Percentiles rank a stretch among this genome's conserved stretches.
phyloP scores from a whole-genome alignment of 2,329 filamentous ascomycete species.

The Aspergillus sp. region DNA sequence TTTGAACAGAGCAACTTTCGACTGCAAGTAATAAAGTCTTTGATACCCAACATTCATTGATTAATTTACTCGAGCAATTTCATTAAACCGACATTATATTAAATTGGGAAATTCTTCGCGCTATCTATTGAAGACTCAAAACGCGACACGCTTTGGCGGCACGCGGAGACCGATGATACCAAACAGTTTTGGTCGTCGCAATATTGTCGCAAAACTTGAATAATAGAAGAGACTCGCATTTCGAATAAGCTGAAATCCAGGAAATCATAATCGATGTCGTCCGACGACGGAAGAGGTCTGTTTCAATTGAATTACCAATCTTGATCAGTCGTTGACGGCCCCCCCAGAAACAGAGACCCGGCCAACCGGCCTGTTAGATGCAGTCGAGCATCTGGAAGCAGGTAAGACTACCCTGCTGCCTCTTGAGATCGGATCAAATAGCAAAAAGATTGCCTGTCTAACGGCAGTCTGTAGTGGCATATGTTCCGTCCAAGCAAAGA shows the following conservation, averaged over 20 bases:
- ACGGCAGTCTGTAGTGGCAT: constrained; percentile 23
- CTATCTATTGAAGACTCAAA: too few species aligned
- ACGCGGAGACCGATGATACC: not conserved
- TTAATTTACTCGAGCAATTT: too few species aligned
- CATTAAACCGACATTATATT: too few species aligned
- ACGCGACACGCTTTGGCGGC: constrained; percentile 7
- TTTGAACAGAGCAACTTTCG: too few species aligned
- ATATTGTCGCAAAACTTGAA: too few species aligned
- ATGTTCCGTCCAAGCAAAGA: constrained; percentile 60
- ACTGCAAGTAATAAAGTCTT: too few species aligned
- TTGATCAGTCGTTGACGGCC: not conserved
- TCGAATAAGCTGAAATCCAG: too few species aligned
- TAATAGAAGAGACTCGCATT: too few species aligned
- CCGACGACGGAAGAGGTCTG: constrained; percentile 12
- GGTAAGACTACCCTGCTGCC: constrained; percentile 16
- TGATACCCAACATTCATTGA: too few species aligned
- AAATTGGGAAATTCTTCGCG: not conserved
- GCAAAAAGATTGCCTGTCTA: not conserved
- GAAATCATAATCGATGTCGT: constrained; percentile 10
- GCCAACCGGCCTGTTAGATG: constrained; percentile 25
- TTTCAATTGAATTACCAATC: not conserved
- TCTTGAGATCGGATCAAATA: too few species aligned
- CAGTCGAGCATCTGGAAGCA: constrained; percentile 33
- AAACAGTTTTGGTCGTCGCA: too few species aligned
- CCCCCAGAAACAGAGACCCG: constrained; percentile 5